Base-by-base conservation (phyloP, 495 filamentous ascomycete genomes). In the Daldinia decipiens region DNA sequence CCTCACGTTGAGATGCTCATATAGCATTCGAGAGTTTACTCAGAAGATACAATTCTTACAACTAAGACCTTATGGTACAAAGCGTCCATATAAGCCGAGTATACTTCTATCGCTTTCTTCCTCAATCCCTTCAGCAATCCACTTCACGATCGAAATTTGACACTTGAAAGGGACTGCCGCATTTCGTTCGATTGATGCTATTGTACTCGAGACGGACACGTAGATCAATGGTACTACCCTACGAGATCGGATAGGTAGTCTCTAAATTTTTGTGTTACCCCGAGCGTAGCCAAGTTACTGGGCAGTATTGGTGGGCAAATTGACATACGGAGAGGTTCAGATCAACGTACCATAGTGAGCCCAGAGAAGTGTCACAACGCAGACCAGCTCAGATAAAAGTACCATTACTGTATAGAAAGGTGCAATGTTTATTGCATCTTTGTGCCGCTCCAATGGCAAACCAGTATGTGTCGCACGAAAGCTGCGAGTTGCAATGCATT, bases 401-500 rank as follows among this genome's bases (percentile, higher is more conserved):
- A 56, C 8, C 29, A 19, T 15, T 57, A 52, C 32, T 29, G 8
- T 32, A 17, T 53, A 65, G 36, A 54, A 65, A 47, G 56, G 65
- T 15, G 56, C 15, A 59, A 26, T 54, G 21, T 65, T 65, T 69
- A 39, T 51, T 65, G 57, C 65, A 65, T 69, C 17, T 24, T 62
- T 13, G 3, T 40, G 45, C 60, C 24, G 57, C 56, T 45, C 70
- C 70, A 73, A 73, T 73, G 31, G 61, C 31, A 38, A 43, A 43
- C 27, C 19, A 39, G 51, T 21, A 58, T n/a, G 40, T 21, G 70
- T 68, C 9, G 29, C 70, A 73, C 70, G 66, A 66, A 57, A 52
- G 52, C 56, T 56, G 27, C 55, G 65, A 53, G 70, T 73, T 73
- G 38, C 70, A 73, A 66, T 73, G 70, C 70, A 73, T 73, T 45